Percentiles rank a stretch among this genome's conserved stretches.
Conservation (phyloP, 169 alveolate species). For the Theileria annulata region DNA sequence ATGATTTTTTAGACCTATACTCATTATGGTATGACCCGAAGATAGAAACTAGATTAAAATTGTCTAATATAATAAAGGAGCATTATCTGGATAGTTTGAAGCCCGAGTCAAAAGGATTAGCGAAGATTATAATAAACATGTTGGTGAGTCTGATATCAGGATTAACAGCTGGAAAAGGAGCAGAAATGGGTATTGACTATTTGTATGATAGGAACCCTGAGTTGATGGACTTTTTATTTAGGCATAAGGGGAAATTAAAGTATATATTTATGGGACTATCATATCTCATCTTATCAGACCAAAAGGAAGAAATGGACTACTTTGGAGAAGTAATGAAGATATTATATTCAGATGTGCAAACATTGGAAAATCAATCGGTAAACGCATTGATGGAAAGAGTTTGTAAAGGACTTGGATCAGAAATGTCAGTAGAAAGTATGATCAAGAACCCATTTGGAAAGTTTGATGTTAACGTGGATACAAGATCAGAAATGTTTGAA, state of each 20-base stretch:
- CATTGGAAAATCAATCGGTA: neutral
- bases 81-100: conserved; percentile 29
- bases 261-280: neutral
- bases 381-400: neutral
- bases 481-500: no score
- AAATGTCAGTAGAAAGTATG: no score
- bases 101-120: conserved; percentile 18
- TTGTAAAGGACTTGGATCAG: no score
- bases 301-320: neutral
- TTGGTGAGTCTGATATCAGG: conserved; percentile 38
- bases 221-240: neutral
- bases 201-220: neutral
- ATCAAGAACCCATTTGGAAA: no score
- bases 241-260: neutral
- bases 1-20: conserved; percentile 41
- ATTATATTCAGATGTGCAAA: neutral
- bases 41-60: neutral
- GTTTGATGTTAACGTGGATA: no score
- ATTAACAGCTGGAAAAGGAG: conserved; percentile 13
- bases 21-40: conserved; percentile 38
- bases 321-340: neutral
- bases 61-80: conserved; percentile 26
- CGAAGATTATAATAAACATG: conserved; percentile 24
- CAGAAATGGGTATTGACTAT: neutral
- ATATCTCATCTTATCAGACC: neutral